phyloP scores from a whole-genome alignment of 2,329 filamentous ascomycete genomes.

The Gnomoniopsis smithogilvyi region DNA sequence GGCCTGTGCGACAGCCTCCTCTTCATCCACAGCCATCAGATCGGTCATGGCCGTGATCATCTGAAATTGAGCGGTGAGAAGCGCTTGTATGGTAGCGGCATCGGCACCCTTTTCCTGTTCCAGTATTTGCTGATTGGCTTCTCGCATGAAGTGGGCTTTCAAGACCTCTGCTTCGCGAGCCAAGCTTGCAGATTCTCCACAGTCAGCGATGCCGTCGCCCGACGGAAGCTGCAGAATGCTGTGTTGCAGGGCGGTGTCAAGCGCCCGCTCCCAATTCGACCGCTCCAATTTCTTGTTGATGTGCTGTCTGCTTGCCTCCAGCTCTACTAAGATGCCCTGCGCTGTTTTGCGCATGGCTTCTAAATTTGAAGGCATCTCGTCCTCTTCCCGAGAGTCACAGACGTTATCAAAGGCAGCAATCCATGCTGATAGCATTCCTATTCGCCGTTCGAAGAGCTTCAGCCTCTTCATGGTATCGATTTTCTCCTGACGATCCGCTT shows the following conservation, averaged over 20 bases:
- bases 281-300: slow-evolving; percentile 81
- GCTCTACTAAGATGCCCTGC: slow-evolving; percentile 80
- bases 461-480: slow-evolving; percentile 77
- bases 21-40: slow-evolving; percentile 77
- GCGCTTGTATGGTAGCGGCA: slow-evolving; percentile 71
- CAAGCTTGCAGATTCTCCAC: slow-evolving; percentile 67
- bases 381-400: slow-evolving; percentile 68
- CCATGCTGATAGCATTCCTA: slow-evolving; percentile 85
- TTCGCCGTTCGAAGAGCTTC: slow-evolving; percentile 78
- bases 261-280: slow-evolving; percentile 79
- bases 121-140: slow-evolving; percentile 71
- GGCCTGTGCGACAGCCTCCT: slow-evolving; percentile 77
- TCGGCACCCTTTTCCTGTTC: slow-evolving; percentile 84
- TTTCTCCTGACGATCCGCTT: slow-evolving; percentile 74
- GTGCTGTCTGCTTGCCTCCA: slow-evolving; percentile 87
- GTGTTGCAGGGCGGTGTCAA: slow-evolving; percentile 86
- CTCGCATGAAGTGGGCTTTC: slow-evolving; percentile 77
- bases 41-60: slow-evolving; percentile 80
- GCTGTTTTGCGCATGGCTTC: slow-evolving; percentile 81
- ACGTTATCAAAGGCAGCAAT: slow-evolving; percentile 85
- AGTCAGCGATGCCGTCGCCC: slow-evolving; percentile 62
- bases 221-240: slow-evolving; percentile 74
- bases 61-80: slow-evolving; percentile 89
- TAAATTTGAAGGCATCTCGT: slow-evolving; percentile 68
- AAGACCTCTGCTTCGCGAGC: slow-evolving; percentile 81